Base-by-base conservation (phyloP, 2,329 filamentous ascomycete genomes). In the Curvularia eragrostidis region DNA sequence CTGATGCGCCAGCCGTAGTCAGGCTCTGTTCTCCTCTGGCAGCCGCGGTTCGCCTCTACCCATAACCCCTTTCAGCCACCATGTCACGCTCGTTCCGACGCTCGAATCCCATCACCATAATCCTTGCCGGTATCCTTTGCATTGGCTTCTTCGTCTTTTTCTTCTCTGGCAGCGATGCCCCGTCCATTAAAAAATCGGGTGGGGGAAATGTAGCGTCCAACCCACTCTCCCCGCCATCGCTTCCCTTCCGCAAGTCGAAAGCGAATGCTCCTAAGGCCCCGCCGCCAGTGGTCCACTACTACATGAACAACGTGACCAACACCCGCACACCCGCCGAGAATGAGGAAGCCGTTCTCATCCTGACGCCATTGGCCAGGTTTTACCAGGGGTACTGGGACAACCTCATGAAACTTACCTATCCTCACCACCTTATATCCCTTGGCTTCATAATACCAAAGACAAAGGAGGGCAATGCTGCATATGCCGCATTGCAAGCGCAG, bases 301-400 rank as follows among this genome's bases (percentile, higher is more conserved):
- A 96, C 76, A 89, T 99, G 79, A 98, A 98, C 83, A 93, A 94
- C 79, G 86, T 98, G 67, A 97, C 93, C 42, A 91, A 91, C 56
- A 90, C 93, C 19, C 76, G 84, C 50, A 85, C 90, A 64, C 91
- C 95, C 1, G 81, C 92, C 49, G 85, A 83, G 61, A 95, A 96
- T 74, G 82, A 87, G 65, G 95, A 99, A 81, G 90, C 89, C 50
- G 84, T 99, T 58, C 87, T 99, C 54, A 91, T 99, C 73, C 85
- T 99, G 59, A 97, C 95, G 1, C 95, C 95, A 9, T 88, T 99
- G 79, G 90, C 92, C 30, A 87, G 91, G 62, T 99, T 98, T 83
- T 98, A 97, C 78, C 89, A 91, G 69, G 88, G 85, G 67, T 99
- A 98, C 82, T 99, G 95, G 94, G 89, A 96, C 76, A 99, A 98